Evolutionary conservation across 352 stramenopile species (phyloP), one percentile per base, ranked within the genome.

Genomic region (Pythium pyrilobum): DNA sequence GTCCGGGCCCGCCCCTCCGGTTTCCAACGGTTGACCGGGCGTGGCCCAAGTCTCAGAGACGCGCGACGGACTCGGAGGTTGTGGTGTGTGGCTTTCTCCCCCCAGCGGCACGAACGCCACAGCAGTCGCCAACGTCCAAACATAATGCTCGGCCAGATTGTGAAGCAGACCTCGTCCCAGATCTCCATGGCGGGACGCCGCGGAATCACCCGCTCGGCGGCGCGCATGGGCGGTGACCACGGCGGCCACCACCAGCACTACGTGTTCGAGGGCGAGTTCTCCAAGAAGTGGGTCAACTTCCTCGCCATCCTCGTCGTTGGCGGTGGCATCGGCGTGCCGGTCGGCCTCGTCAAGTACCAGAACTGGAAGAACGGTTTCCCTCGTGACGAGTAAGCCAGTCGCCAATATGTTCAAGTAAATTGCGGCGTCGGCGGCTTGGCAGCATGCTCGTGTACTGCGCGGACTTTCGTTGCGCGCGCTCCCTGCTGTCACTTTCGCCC

Each of bases 291-390:
- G 62, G 79, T 85, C 39, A 72, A 71, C 53, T 73, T 74, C 23
- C 39, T 85, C 56, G 62, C 64, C 25, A 33, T 86, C 18, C 69
- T 89, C 56, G 77, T 91, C 37, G 77, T 87, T 34, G 66, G 74
- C 23, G 81, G 75, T 52, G 83, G 83, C 58, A 61, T 85, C 18
- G 74, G 51, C 37, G 73, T 90, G 25, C 82, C 83, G 39, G 61
- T 91, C 51, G 34, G 69, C 43, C 60, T 85, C 49, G 65, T 81
- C 64, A 83, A 81, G 67, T 88, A 89, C 72, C 83, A 94, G 72
- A 94, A 94, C 81, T 94, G 75, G 74, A 94, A 94, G 79, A 81
- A 89, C 72, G 83, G 83, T 27, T 94, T 94, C 66, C 83, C 83
- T 34, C 83, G 85, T 58, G 69, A 81, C 53, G 65, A 82, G 68